Conservation (phyloP, 169 alveolate species). For the Plasmodium sp. region DNA sequence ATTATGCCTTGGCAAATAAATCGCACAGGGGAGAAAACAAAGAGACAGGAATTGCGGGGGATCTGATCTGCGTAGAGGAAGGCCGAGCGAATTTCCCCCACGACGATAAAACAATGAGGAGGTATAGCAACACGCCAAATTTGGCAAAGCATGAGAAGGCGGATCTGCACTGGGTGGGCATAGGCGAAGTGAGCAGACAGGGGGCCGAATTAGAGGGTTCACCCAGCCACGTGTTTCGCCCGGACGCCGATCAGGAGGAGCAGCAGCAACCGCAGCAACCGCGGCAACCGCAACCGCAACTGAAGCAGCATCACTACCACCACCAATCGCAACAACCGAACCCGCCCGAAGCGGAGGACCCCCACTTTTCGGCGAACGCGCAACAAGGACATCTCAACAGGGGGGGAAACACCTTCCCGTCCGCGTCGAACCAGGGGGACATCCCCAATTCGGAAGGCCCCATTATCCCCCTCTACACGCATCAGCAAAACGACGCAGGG, state of each 20-base stretch:
- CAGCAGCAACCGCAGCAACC: neutral
- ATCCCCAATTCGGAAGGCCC: neutral
- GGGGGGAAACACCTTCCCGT: neutral
- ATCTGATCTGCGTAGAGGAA: neutral
- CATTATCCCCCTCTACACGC: neutral
- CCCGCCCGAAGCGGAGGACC: neutral
- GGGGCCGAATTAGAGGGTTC: neutral
- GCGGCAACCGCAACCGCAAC: too few relatives aligned
- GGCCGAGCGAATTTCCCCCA: neutral
- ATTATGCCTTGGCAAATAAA: neutral
- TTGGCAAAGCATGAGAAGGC: conserved; percentile 2
- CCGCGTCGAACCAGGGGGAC: neutral
- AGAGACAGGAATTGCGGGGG: neutral
- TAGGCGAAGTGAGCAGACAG: neutral
- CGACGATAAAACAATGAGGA: neutral
- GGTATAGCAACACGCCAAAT: neutral
- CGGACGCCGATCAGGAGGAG: neutral
- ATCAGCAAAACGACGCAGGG: conserved; percentile 5
- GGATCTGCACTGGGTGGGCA: neutral
- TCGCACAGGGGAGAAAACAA: neutral
- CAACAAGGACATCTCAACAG: neutral
- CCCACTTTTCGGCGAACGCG: neutral
- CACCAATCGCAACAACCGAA: neutral
- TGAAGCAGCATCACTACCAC: neutral
- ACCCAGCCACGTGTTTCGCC: neutral